A percentile compares a stretch with the other conserved stretches of the same genome.
Conservation (phyloP, 345 rosid genomes). For the Linum tenue region DNA sequence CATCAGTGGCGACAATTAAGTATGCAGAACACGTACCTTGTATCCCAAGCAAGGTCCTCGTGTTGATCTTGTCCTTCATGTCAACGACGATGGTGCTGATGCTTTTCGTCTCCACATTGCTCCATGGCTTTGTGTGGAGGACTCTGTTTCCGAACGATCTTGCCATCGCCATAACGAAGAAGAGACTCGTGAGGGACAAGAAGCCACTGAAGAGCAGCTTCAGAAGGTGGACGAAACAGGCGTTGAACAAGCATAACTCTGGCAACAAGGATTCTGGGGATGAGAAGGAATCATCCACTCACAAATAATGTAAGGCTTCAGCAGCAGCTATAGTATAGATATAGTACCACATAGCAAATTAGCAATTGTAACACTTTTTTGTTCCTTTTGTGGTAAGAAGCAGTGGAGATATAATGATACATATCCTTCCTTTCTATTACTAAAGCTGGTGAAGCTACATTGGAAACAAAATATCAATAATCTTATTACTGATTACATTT, state of each 20-base stretch:
- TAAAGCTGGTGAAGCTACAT: not conserved
- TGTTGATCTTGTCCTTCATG: conserved; percentile 59
- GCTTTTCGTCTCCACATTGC: conserved; percentile 56
- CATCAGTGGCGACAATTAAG: conserved; percentile 78
- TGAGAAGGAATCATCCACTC: conserved; percentile 16
- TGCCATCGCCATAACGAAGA: conserved; percentile 79
- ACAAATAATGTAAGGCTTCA: not conserved
- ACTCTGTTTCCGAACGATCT: conserved; percentile 79
- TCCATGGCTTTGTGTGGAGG: conserved; percentile 69
- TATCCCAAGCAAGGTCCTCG: conserved; percentile 47
- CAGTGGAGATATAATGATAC: not conserved
- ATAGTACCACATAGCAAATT: not conserved
- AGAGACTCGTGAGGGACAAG: conserved; percentile 43
- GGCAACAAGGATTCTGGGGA: conserved; percentile 31
- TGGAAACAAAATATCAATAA: not conserved
- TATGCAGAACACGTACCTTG: conserved; percentile 78
- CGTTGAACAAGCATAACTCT: conserved; percentile 38
- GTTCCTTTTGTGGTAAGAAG: not conserved
- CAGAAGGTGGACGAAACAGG: conserved; percentile 69
- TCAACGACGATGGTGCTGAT: conserved; percentile 68
- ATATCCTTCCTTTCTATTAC: not conserved
- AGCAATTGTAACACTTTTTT: not conserved
- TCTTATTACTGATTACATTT: conserved; percentile 11
- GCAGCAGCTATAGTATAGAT: not conserved
- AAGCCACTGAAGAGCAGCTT: conserved; percentile 55